Conservation (phyloP, 2,329 filamentous ascomycete species). For the Curvularia lunata region DNA sequence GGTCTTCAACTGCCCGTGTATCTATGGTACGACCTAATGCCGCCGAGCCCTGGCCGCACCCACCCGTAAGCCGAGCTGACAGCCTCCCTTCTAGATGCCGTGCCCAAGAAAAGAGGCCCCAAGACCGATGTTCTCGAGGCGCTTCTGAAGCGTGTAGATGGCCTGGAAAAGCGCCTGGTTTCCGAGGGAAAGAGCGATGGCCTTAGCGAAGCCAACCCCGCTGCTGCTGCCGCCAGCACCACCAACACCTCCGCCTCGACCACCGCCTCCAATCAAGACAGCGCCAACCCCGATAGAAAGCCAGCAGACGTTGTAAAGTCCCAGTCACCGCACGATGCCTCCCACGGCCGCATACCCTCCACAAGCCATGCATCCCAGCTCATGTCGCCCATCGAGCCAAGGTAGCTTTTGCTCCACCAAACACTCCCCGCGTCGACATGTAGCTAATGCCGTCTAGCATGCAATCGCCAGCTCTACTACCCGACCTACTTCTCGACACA, state of each 20-base stretch:
- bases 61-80: slow-evolving; percentile 27
- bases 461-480: slow-evolving; percentile 57
- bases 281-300: slow-evolving; percentile 31
- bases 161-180: slow-evolving; percentile 79
- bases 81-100: slow-evolving; percentile 66
- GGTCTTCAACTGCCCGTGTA: slow-evolving; percentile 84
- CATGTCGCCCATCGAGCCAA: slow-evolving; percentile 49
- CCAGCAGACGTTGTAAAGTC: slow-evolving; percentile 26
- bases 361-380: slow-evolving; percentile 40
- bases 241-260: slow-evolving; percentile 2
- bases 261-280: slow-evolving; percentile 20
- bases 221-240: background rate
- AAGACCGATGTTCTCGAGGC: slow-evolving; percentile 91
- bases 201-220: slow-evolving; percentile 27
- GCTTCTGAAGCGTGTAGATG: slow-evolving; percentile 82
- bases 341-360: slow-evolving; percentile 29
- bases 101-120: slow-evolving; percentile 87
- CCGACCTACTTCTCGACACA: slow-evolving; percentile 72
- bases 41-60: background rate
- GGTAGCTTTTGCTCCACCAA: slow-evolving; percentile 29
- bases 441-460: slow-evolving; percentile 34
- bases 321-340: slow-evolving; percentile 33
- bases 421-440: slow-evolving; percentile 12
- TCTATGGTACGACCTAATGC: slow-evolving; percentile 70
- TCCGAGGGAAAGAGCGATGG: slow-evolving; percentile 56